Evolutionary conservation across 371 early-diverging fungal genomes (phyloP).

Genomic region (Saksenaea vasiformis): DNA sequence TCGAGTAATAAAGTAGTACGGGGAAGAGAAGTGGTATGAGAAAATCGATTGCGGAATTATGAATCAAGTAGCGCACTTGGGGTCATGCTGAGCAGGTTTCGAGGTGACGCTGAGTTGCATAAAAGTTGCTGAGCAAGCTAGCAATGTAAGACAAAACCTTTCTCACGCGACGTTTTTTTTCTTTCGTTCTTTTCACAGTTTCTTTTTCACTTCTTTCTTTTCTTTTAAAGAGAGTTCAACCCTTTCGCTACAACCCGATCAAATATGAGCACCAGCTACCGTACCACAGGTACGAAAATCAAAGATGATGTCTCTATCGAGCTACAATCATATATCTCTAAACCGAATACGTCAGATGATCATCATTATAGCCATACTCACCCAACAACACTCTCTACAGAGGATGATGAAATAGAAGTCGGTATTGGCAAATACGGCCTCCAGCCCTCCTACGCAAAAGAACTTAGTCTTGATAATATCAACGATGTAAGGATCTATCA

Average conservation of each 20-base stretch:
- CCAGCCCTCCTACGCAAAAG: conserved; percentile 35
- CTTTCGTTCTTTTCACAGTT: conserved; percentile 4
- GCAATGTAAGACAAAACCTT: conserved; percentile 2
- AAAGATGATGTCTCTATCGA: not conserved
- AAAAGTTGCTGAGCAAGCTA: conserved; percentile 14
- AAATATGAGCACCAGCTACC: not conserved
- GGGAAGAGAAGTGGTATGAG: conserved; percentile 4
- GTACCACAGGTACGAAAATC: not conserved
- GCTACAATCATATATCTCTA: not conserved
- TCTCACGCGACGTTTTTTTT: not conserved
- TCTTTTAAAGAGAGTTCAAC: not conserved
- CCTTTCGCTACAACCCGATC: not conserved
- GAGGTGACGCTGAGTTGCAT: conserved; percentile 6
- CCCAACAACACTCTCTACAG: conserved; percentile 8
- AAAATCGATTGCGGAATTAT: conserved; percentile 2
- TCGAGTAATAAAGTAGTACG: not conserved
- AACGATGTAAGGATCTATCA: conserved; percentile 17
- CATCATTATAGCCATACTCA: not conserved
- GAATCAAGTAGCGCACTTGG: conserved; percentile 1
- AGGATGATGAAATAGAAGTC: conserved; percentile 11
- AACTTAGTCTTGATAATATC: conserved; percentile 26
- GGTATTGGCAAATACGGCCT: conserved; percentile 33
- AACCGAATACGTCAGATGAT: not conserved
- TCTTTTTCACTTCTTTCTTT: conserved; percentile 12
- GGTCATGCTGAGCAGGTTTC: conserved; percentile 8